Evolutionary conservation across 2,329 filamentous ascomycete genomes (phyloP), one percentile per base, ranked within the genome.

Genomic region (Mycosphaerelloides madeirae): DNA sequence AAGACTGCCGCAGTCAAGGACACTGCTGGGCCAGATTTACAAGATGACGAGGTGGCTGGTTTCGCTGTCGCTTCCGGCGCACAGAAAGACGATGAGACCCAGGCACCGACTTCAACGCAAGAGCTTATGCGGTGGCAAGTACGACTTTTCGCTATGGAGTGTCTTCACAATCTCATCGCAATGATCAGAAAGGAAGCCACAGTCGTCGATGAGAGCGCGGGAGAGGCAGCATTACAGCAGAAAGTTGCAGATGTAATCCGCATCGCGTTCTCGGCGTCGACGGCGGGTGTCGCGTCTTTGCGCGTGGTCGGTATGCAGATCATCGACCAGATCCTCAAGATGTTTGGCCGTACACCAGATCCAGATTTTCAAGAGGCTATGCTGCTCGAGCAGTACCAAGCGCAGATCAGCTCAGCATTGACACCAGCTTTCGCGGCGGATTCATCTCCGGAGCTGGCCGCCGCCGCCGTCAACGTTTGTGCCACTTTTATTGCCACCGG

Each of bases 341-440:
- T 96, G 75, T 98, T 98, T 69, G 93, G 93, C 42, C 91, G 89
- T 62, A 89, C 87, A 1, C 87, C 91, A 1, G 93, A 98, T 67
- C 94, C 93, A 0, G 93, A 98, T 64, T 98, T 98, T 62, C 81
- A 91, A n/a, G 93, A 98, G 67, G 93, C 87, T 0, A 95, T 95
- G 68, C 76, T 98, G 13, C 77, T 98, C 3, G 94, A 98, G 65
- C 93, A 98, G 66, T 98, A 98, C 60, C 94, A 98, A 67, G 93
- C 93, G 4, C 93, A 98, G 63, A 98, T 98, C 62, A 90, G 90
- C 59, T 97, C 93, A 14, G 93, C 93, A 1, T 75, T 98, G 49
- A 98, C 94, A 0, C 93, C 93, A 3, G 94, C 93, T 0, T 98
- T 98, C 68, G 90, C 93, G 1, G 84, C 84, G 3, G 93, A 98